phyloP scores from a whole-genome alignment of 345 rosid genomes.

The Brassica juncea region DNA sequence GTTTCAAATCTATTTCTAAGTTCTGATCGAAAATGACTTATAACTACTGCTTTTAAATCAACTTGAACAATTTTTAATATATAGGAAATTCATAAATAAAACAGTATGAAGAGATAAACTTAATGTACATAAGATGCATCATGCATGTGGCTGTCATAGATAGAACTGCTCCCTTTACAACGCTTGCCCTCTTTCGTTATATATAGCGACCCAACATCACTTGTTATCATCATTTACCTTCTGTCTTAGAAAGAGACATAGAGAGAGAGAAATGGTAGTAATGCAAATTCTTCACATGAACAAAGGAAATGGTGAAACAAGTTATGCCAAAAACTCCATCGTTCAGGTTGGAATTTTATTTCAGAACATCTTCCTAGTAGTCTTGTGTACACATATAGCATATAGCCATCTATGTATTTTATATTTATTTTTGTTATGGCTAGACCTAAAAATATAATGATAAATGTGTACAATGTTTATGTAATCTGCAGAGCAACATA shows the following conservation, averaged over 20 bases:
- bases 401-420: background rate
- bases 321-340: constrained; percentile 69
- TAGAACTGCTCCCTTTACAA: constrained; percentile 1
- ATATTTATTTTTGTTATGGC: background rate
- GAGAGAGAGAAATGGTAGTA: constrained; percentile 45
- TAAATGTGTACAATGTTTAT: background rate
- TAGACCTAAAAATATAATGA: background rate
- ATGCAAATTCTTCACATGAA: constrained; percentile 65
- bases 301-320: constrained; percentile 72
- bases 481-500: constrained; percentile 52
- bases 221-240: constrained; percentile 30
- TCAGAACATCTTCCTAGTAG: background rate
- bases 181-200: constrained; percentile 18
- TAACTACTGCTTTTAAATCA: background rate
- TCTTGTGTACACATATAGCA: background rate
- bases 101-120: background rate
- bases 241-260: constrained; percentile 11
- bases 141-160: constrained; percentile 20
- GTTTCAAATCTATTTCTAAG: no score
- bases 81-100: background rate
- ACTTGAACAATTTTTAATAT: background rate
- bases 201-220: constrained; percentile 34
- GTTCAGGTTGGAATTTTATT: constrained; percentile 51
- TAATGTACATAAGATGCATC: constrained; percentile 14
- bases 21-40: no score